These are phyloP conservation scores for Sugiyamaella japonica DNA, from an alignment of 1,139 yeast genomes.

Conservation along the genomic window DNA sequence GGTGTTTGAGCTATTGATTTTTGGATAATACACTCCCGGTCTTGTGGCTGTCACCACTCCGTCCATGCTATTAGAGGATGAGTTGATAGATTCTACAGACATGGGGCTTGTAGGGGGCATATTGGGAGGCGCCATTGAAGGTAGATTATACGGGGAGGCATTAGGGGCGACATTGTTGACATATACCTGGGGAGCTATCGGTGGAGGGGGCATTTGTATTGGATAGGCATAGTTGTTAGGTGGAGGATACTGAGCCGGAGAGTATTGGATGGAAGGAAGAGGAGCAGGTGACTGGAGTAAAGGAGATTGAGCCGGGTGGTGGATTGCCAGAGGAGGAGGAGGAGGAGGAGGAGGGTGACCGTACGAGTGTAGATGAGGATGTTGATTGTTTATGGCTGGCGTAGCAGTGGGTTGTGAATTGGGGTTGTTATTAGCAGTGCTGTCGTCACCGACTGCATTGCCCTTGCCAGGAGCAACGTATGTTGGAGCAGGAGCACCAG, in stretches of 20 bases:
- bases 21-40: background rate
- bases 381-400: background rate
- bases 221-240: background rate
- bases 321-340: background rate
- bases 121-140: background rate
- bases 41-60: background rate
- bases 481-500: constrained; percentile 16
- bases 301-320: background rate
- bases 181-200: background rate
- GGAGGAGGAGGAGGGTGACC: background rate
- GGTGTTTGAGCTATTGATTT: background rate
- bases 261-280: background rate
- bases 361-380: background rate
- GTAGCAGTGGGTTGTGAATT: too few relatives aligned
- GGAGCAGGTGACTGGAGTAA: background rate
- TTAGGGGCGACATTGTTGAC: background rate
- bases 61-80: constrained; percentile 9
- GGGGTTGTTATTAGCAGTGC: background rate
- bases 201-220: constrained; percentile 14
- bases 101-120: background rate
- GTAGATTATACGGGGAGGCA: background rate
- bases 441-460: background rate
- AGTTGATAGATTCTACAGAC: background rate
- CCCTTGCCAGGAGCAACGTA: constrained; percentile 6
- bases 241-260: background rate